Base-by-base conservation (phyloP, 2,329 filamentous ascomycete species). In the Pseudogymnoascus sp. region DNA sequence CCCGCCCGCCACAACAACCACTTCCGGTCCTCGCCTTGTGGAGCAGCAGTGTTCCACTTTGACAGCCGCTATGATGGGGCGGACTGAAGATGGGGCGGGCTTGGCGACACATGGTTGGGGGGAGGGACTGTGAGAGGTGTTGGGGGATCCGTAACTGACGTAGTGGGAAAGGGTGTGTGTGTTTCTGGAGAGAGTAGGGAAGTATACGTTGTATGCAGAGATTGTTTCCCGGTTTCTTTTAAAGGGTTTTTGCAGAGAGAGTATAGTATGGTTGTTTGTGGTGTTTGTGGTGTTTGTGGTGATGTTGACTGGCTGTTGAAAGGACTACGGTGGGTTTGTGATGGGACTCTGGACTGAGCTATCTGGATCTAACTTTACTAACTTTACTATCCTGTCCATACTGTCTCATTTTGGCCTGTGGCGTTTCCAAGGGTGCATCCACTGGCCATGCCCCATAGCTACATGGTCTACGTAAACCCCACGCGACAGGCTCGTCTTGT, bases 41-140 rank as follows among this genome's bases (percentile, higher is more conserved):
- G 23, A 4, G 8, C 25, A 14, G 2, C 23, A n/a, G 2, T 2
- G 25, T n/a, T n/a, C 49, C 49, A 55, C 49, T 55, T 55, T 33
- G 49, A 55, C 49, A 55, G 49, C 49, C 49, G 49, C 49, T 55
- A 55, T 7, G n/a, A 55, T 55, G 49, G 49, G 49, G 49, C 49
- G 28, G 28, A 33, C 43, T 55, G 49, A 12, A 18, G 9, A 23
- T 5, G 43, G 25, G 28, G n/a, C 12, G n/a, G 25, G 7, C 41
- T 52, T 31, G 45, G 45, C 45, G 45, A 52, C 45, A 52, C 45
- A 52, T 52, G 45, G 45, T 52, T 31, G 45, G 4, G 14, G 25
- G 4, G n/a, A 12, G 3, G 25, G 45, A 23, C 21, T 23, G 21
- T 23, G 2, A 4, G 45, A 33, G 23, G 45, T 3, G n/a, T 1